phyloP scores from a whole-genome alignment of 2,329 filamentous ascomycete genomes.

The Cytospora leucostoma region DNA sequence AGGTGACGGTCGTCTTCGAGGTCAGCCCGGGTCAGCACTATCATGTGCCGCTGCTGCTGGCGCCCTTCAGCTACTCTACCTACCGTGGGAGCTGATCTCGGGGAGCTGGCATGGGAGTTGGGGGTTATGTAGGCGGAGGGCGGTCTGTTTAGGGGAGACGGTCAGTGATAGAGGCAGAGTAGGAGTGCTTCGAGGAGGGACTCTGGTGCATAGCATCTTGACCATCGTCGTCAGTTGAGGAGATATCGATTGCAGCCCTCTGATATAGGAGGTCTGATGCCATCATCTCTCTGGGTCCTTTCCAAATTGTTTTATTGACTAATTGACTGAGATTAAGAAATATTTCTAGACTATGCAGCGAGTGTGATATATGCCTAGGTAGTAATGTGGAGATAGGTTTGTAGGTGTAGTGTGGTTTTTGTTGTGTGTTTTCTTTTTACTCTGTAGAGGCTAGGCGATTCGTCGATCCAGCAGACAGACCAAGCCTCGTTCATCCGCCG shows the following conservation, averaged over 20 bases:
- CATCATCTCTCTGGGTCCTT: neutral
- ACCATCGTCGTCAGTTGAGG: neutral
- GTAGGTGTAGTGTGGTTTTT: neutral
- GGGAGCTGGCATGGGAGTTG: neutral
- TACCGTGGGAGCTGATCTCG: slow-evolving; percentile 71
- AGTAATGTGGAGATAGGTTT: slow-evolving; percentile 11
- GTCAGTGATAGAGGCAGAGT: neutral
- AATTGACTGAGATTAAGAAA: slow-evolving; percentile 12
- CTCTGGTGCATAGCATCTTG: neutral
- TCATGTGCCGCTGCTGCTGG: slow-evolving; percentile 76
- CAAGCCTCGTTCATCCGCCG: neutral
- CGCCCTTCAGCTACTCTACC: slow-evolving; percentile 79
- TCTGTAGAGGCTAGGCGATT: neutral
- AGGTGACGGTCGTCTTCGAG: slow-evolving; percentile 56
- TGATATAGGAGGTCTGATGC: neutral
- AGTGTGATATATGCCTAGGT: slow-evolving; percentile 20
- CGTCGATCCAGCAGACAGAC: slow-evolving; percentile 8
- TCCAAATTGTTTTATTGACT: too few relatives aligned
- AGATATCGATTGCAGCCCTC: neutral
- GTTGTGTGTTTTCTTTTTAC: neutral
- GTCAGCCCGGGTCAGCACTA: slow-evolving; percentile 66
- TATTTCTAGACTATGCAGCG: slow-evolving; percentile 19
- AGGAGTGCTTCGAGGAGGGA: neutral
- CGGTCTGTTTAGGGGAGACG: neutral
- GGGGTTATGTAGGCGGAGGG: neutral